Evolutionary conservation across 2,329 filamentous ascomycete genomes (phyloP).

Genomic region (Delphinella strobiligena): DNA sequence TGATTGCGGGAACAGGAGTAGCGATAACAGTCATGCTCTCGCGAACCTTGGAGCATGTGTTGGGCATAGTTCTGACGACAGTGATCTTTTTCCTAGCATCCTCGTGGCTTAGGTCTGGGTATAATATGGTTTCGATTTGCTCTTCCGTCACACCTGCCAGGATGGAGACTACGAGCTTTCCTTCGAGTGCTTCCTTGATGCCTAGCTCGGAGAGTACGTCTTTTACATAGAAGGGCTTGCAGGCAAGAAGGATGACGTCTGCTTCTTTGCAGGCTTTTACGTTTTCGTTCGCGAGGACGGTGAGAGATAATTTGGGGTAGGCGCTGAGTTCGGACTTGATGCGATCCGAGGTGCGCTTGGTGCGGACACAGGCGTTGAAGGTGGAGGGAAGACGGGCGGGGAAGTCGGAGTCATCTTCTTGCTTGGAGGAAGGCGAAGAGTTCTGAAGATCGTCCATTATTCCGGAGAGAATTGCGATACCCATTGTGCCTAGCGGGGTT

Average conservation of each 20-base stretch:
- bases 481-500: constrained; percentile 56
- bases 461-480: constrained; percentile 70
- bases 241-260: constrained; percentile 65
- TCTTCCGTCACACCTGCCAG: constrained; percentile 62
- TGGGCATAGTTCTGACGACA: constrained; percentile 72
- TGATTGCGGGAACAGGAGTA: constrained; percentile 46
- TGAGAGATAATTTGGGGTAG: constrained; percentile 39
- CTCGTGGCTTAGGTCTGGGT: constrained; percentile 40
- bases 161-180: constrained; percentile 74
- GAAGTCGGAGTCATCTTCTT: constrained; percentile 17
- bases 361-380: constrained; percentile 73
- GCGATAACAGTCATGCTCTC: constrained; percentile 73
- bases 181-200: constrained; percentile 59
- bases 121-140: constrained; percentile 55
- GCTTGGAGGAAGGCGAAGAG: constrained; percentile 21
- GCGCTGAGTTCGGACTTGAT: constrained; percentile 54
- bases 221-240: constrained; percentile 66
- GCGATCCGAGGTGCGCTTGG: constrained; percentile 54
- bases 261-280: constrained; percentile 52
- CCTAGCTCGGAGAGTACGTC: constrained; percentile 55
- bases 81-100: constrained; percentile 37
- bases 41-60: constrained; percentile 66
- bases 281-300: constrained; percentile 65
- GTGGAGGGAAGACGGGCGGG: constrained; percentile 53
- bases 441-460: constrained; percentile 58